Base-by-base conservation (phyloP, 202 grass and related monocot species). In the Hordeum pubiflorum region DNA sequence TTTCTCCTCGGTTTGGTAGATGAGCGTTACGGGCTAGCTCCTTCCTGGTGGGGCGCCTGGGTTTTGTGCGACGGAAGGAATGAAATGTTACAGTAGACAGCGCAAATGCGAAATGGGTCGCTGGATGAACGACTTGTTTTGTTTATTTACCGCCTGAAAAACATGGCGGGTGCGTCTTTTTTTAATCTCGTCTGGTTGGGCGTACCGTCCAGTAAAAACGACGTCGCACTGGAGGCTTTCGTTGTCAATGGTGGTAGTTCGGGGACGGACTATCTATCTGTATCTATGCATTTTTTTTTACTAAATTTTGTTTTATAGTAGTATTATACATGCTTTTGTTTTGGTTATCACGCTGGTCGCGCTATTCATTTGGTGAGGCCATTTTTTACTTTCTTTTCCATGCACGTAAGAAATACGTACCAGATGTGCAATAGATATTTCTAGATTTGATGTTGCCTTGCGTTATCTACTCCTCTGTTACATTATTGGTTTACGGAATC, bases 211-310 rank as follows among this genome's bases (percentile, higher is more conserved):
- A 6, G 40, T 14, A 29, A 74, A 32, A 43, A 74, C 32, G 21
- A 58, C 37, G 11, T 64, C 58, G 17, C 8, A 22, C 21, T 26
- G 17, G 20, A 43, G 20, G 46, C 56, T 27, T 78, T 33, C 64
- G 14, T 6, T 72, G 43, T 66, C 78, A 58, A n/a, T 4, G 43
- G 79, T 46, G 23, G 84, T 23, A 37, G 85, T 36, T 83, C 17
- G 57, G 33, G 11, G 68, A 2, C 0, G 0, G 23, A 0, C 40
- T 17, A 9, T 10, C 3, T 44, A n/a, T n/a, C n/a, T n/a, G n/a
- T n/a, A n/a, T n/a, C n/a, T n/a, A n/a, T n/a, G n/a, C n/a, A n/a
- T n/a, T n/a, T n/a, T n/a, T n/a, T n/a, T n/a, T n/a, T n/a, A n/a
- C n/a, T n/a, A n/a, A n/a, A n/a, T n/a, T n/a, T n/a, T n/a, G n/a